Conservation (phyloP, 192 early-diverging fungal genomes). For the Allomyces macrogynus region DNA sequence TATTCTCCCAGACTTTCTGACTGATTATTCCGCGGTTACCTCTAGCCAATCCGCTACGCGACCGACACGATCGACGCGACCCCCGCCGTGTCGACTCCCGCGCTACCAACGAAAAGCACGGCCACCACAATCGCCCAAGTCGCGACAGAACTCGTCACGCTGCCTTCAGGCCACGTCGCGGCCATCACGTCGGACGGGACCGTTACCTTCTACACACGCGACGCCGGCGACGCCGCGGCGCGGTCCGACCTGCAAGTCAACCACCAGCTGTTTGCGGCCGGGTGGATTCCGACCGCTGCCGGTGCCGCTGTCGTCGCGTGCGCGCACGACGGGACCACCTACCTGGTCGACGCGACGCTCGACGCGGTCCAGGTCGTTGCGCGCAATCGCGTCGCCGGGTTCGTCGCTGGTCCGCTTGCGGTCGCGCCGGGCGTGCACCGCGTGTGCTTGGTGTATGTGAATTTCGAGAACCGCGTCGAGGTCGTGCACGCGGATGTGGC, state of each 20-base stretch:
- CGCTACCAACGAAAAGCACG: background rate
- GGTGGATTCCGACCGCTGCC: background rate
- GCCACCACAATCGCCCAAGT: background rate
- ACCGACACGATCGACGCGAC: background rate
- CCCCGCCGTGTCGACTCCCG: background rate
- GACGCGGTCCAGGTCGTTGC: too few species aligned
- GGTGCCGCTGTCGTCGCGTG: background rate
- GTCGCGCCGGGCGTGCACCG: too few species aligned
- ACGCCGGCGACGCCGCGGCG: background rate
- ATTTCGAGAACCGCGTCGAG: too few species aligned
- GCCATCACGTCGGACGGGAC: background rate
- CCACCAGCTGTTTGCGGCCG: background rate
- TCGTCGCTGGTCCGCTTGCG: too few species aligned
- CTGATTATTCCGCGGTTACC: background rate
- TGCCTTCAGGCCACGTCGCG: background rate
- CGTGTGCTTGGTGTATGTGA: too few species aligned
- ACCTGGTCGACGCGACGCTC: background rate
- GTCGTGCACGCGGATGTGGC: too few species aligned
- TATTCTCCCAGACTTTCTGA: background rate
- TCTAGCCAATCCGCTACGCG: background rate
- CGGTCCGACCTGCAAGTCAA: background rate
- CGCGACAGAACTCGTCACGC: background rate
- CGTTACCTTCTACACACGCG: background rate
- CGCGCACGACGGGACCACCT: background rate
- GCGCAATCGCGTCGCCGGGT: too few species aligned